phyloP scores from a whole-genome alignment of 2,329 filamentous ascomycete genomes.

The Penicillium corylophilum region DNA sequence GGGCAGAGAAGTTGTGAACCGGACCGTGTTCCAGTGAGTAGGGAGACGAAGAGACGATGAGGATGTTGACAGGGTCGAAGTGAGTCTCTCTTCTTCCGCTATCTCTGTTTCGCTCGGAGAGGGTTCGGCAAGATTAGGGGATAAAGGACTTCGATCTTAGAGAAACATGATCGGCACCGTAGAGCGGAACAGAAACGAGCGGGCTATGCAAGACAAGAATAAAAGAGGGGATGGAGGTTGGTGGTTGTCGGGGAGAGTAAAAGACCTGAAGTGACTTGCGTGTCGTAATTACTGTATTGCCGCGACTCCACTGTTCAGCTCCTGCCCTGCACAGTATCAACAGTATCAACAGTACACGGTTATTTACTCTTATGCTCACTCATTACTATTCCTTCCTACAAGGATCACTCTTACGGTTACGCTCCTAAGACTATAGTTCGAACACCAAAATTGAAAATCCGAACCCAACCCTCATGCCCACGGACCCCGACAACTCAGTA shows the following conservation, averaged over 20 bases:
- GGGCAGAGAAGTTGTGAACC: slow-evolving; percentile 16
- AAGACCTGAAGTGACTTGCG: slow-evolving; percentile 10
- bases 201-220: background rate
- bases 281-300: slow-evolving; percentile 15
- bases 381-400: too few species aligned
- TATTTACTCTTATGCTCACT: too few species aligned
- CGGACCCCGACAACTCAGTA: background rate
- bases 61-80: slow-evolving; percentile 3
- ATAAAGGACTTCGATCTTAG: slow-evolving; percentile 10
- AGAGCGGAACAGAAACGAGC: background rate
- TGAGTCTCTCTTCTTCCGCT: background rate
- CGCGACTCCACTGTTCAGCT: slow-evolving; percentile 15
- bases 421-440: too few species aligned
- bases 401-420: too few species aligned
- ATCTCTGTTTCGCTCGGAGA: background rate
- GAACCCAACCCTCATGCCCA: too few species aligned
- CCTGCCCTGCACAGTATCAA: background rate
- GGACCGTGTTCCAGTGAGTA: slow-evolving; percentile 18
- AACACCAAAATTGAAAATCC: too few species aligned
- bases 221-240: slow-evolving; percentile 5
- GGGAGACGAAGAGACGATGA: slow-evolving; percentile 5
- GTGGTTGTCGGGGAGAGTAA: slow-evolving; percentile 10
- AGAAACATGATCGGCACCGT: slow-evolving; percentile 15
- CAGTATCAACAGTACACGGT: too few species aligned
- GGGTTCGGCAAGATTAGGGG: slow-evolving; percentile 5